phyloP scores from a whole-genome alignment of 805 yeast species.

The Candida quercuum region DNA sequence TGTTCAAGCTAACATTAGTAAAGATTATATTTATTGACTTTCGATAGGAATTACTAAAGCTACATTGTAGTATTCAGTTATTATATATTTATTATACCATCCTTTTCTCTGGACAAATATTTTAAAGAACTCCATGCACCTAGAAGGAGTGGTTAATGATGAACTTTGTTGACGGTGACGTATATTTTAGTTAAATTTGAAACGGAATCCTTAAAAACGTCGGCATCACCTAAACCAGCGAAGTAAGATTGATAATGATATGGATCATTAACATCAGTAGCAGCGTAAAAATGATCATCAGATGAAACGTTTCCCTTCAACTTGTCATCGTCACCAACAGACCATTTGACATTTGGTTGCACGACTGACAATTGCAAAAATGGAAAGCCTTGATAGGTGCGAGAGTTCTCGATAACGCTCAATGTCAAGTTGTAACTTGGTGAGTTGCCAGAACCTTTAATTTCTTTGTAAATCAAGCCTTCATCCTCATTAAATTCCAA shows the following conservation, averaged over 20 bases:
- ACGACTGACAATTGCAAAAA: slow-evolving; percentile 9
- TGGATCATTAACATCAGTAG: neutral
- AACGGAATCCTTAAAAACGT: neutral
- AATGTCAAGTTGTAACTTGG: slow-evolving; percentile 6
- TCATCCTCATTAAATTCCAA: slow-evolving; percentile 2
- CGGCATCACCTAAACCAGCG: neutral
- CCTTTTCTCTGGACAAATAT: too few species aligned
- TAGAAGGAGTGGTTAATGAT: neutral
- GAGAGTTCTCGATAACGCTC: slow-evolving; percentile 1
- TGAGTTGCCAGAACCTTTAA: neutral
- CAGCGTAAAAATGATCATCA: slow-evolving; percentile 8
- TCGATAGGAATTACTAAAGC: too few species aligned
- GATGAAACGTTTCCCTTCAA: slow-evolving; percentile 27
- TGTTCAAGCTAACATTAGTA: slow-evolving; percentile 60
- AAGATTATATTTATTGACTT: too few species aligned
- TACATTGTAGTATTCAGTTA: too few species aligned
- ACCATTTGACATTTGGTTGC: slow-evolving; percentile 10
- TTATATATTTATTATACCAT: too few species aligned
- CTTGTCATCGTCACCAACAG: slow-evolving; percentile 12
- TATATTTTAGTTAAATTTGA: neutral
- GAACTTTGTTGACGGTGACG: neutral
- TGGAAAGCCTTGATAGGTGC: slow-evolving; percentile 8
- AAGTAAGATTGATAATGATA: neutral
- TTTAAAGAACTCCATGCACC: too few species aligned
- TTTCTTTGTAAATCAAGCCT: slow-evolving; percentile 6